Conservation (phyloP, 2,329 filamentous ascomycete species). For the Fusarium nygamai region DNA sequence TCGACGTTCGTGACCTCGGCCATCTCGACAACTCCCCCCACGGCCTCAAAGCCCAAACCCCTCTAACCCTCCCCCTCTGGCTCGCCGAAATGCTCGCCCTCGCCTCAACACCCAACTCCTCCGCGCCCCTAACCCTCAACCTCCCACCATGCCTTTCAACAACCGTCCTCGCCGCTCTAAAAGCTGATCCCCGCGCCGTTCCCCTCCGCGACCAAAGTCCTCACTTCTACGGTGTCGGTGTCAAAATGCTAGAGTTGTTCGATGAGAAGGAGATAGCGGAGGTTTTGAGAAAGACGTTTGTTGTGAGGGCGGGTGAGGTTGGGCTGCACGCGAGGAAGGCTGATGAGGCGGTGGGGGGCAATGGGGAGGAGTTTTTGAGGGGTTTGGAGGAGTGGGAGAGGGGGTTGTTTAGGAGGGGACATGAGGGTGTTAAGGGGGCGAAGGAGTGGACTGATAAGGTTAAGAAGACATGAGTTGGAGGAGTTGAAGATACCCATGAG, state of each 20-base stretch:
- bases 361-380: slow-evolving; percentile 82
- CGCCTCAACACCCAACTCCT: slow-evolving; percentile 60
- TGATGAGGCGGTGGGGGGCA: slow-evolving; percentile 67
- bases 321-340: slow-evolving; percentile 90
- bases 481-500: slow-evolving; percentile 36
- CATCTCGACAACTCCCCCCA: slow-evolving; percentile 86
- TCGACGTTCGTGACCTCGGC: slow-evolving; percentile 86
- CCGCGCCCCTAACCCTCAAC: slow-evolving; percentile 80
- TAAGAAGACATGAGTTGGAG: slow-evolving; percentile 45
- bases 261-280: slow-evolving; percentile 83
- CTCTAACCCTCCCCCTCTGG: slow-evolving; percentile 89
- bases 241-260: slow-evolving; percentile 88
- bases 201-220: slow-evolving; percentile 83
- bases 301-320: slow-evolving; percentile 81
- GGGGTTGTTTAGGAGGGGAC: slow-evolving; percentile 75
- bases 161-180: slow-evolving; percentile 87
- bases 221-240: slow-evolving; percentile 88
- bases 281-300: slow-evolving; percentile 81
- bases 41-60: slow-evolving; percentile 81
- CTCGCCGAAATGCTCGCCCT: slow-evolving; percentile 92
- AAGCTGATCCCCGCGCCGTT: slow-evolving; percentile 87
- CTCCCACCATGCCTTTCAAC: slow-evolving; percentile 80
- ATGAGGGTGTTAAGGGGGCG: slow-evolving; percentile 76
- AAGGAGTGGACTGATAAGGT: slow-evolving; percentile 76
- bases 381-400: slow-evolving; percentile 93